Evolutionary conservation across 2,329 filamentous ascomycete species (phyloP).

Genomic region (Trichoderma arundinaceum): DNA sequence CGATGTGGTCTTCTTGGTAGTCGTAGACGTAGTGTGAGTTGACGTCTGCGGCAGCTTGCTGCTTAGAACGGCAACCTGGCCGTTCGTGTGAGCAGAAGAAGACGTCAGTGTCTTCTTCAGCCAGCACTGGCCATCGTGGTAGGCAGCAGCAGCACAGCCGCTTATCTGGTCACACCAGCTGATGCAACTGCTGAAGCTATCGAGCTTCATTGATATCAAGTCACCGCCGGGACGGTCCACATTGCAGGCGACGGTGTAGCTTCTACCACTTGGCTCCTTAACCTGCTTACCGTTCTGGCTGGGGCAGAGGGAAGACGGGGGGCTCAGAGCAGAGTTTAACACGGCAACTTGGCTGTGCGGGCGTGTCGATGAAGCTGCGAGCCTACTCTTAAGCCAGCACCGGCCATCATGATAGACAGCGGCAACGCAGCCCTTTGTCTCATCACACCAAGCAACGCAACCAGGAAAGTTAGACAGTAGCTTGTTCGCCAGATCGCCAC

Average conservation of each 20-base stretch:
- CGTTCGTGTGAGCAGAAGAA: not conserved
- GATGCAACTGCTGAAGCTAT: conserved; percentile 10
- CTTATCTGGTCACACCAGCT: conserved; percentile 13
- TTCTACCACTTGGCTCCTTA: conserved; percentile 8
- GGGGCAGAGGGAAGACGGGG: not conserved
- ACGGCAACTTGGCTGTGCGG: not conserved
- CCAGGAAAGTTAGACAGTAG: not conserved
- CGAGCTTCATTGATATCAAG: not conserved
- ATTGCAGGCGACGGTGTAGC: not conserved
- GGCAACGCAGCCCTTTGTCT: conserved; percentile 1
- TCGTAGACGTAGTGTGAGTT: not conserved
- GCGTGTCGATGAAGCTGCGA: not conserved
- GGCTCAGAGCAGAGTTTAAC: not conserved
- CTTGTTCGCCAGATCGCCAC: not conserved
- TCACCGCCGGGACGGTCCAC: not conserved
- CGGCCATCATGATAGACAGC: conserved; percentile 8
- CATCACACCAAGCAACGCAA: conserved; percentile 16
- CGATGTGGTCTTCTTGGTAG: conserved; percentile 1
- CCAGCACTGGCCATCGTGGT: conserved; percentile 14
- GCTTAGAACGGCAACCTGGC: conserved; percentile 13
- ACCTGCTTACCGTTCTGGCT: conserved; percentile 8
- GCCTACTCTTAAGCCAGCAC: conserved; percentile 9
- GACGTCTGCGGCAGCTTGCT: conserved; percentile 13
- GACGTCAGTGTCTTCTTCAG: not conserved
- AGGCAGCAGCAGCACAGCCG: conserved; percentile 12